Percentiles rank a stretch among this genome's conserved stretches.
Evolutionary conservation across 208 protist genomes (phyloP).

Genomic region (Acanthamoeba lenticulata): DNA sequence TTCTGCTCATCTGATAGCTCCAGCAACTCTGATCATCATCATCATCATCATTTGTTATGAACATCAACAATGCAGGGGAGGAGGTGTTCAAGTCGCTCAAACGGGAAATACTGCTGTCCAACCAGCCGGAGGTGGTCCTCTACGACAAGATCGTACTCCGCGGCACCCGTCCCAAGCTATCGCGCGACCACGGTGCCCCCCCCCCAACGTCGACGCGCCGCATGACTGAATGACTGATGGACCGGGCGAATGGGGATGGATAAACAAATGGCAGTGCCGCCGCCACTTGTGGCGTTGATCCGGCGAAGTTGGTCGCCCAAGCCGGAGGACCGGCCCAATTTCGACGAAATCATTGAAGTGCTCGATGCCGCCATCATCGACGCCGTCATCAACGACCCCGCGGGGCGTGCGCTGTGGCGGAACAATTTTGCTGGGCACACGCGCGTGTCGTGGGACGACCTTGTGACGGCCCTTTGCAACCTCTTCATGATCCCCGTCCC

Average conservation of each 20-base stretch:
- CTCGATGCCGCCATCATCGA: conserved; percentile 10
- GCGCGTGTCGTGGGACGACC: background rate
- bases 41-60: too few relatives aligned
- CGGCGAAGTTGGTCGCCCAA: background rate
- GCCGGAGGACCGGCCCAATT: conserved; percentile 24
- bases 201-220: background rate
- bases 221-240: background rate
- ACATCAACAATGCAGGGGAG: background rate
- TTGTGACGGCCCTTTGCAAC: background rate
- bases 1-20: background rate
- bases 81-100: conserved; percentile 30
- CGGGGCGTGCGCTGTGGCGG: background rate
- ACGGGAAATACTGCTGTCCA: background rate
- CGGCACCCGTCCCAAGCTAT: background rate
- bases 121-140: background rate
- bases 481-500: background rate
- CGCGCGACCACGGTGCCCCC: background rate
- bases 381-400: background rate
- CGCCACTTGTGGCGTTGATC: background rate
- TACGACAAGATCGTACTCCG: conserved; percentile 1
- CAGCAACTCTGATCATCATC: too few relatives aligned
- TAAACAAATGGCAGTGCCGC: background rate
- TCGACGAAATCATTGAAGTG: conserved; percentile 16
- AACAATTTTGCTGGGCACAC: background rate
- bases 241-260: background rate